phyloP scores from a whole-genome alignment of 2,329 filamentous ascomycete genomes.

The Zasmidium citrigriseum region DNA sequence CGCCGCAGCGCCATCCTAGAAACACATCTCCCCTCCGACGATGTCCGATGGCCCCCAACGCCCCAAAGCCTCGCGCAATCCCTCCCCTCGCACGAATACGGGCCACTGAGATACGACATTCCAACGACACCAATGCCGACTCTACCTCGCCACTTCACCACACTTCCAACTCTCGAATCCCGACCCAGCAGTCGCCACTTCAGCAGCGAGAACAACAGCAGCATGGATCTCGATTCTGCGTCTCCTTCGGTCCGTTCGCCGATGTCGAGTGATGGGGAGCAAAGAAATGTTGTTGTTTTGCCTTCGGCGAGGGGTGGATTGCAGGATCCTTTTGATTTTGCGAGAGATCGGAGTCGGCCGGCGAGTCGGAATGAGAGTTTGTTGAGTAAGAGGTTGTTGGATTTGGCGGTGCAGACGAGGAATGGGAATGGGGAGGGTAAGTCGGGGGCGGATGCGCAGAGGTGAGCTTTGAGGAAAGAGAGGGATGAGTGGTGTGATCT shows the following conservation, averaged over 20 bases:
- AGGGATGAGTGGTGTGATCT: too few species aligned
- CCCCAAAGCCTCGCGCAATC: conserved; percentile 24
- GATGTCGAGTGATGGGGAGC: conserved; percentile 16
- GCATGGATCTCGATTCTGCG: conserved; percentile 27
- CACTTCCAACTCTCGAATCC: conserved; percentile 30
- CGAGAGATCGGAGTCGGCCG: conserved; percentile 58
- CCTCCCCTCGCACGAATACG: conserved; percentile 22
- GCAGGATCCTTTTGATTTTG: conserved; percentile 28
- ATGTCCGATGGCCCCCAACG: conserved; percentile 4
- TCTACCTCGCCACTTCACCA: conserved; percentile 27
- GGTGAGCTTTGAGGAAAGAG: too few species aligned
- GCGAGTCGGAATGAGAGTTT: conserved; percentile 62
- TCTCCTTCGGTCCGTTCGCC: conserved; percentile 24
- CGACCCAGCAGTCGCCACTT: conserved; percentile 30
- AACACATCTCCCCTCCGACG: not conserved
- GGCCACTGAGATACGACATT: conserved; percentile 18
- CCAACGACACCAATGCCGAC: conserved; percentile 22
- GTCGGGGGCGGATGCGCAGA: too few species aligned
- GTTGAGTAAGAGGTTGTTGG: conserved; percentile 67
- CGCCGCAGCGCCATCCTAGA: conserved; percentile 20
- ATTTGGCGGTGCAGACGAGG: conserved; percentile 47
- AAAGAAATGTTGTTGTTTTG: not conserved
- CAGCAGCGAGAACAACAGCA: conserved; percentile 29
- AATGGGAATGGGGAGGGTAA: not conserved
- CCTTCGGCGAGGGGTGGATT: conserved; percentile 11